Base-by-base conservation (phyloP, 176 grass and related monocot genomes). In the Otatea glauca region DNA sequence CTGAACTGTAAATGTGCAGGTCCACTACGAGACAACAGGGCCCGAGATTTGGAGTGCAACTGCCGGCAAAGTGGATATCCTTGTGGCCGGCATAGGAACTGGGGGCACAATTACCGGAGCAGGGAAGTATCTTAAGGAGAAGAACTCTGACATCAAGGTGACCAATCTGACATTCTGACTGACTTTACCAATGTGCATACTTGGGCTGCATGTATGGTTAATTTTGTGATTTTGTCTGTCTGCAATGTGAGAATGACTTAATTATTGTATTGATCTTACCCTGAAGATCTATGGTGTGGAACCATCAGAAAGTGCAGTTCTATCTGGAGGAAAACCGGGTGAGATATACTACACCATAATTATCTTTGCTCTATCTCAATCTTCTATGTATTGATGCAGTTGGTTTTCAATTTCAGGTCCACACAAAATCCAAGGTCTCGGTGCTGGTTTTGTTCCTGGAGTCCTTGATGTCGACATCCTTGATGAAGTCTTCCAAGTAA, bases 391-490 rank as follows among this genome's bases (percentile, higher is more conserved):
- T 69, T 12, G 11, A 9, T 16, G 20, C 23, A 17, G 14, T 4
- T 55, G 35, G n/a, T 54, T 64, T 41, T 10, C 9, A 7, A 55
- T 21, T 43, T n/a, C 32, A 89, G 92, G 87, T 51, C 90, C 92
- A n/a, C 90, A 94, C 76, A 94, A 94, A 70, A 94, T 94, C 32
- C 92, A 94, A 70, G 92, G 92, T 13, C 89, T 94, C 65, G 92
- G 88, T 20, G 87, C 92, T 18, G 92, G 92, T 3, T 92, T 94
- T 54, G 64, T 94, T 25, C 92, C 92, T 59, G 78, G 81, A 20
- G 90, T 94, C 72, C 58, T 94, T 18, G 87, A 88, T 17, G 90
- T 88, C 54, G 16, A 20, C 64, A 32, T 94, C 78, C 89, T 94
- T 32, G 92, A 94, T 39, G 90, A 94, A 87, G 78, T 83, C 34